Base-by-base conservation (phyloP, 192 early-diverging fungal species). In the Dispira simplex region DNA sequence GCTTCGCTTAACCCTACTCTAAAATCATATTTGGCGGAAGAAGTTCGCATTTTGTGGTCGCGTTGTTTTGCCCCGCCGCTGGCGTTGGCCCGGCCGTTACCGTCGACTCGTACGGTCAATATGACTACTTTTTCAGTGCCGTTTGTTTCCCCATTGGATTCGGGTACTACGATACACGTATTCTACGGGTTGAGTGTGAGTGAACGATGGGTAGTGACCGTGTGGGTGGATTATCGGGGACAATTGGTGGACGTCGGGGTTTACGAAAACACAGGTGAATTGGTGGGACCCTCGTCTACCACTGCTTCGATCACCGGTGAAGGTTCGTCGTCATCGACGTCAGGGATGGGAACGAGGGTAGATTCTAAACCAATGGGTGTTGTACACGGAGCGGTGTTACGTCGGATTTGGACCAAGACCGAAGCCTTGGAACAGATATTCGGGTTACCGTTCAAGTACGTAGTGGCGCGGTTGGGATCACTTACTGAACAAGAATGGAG, bases 61-160 rank as follows among this genome's bases (percentile, higher is more conserved):
- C 59, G 59, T 14, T 32, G 12, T 8, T 62, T 62, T 62, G 44
- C 59, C 59, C 59, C 59, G n/a, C 59, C 59, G 6, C 14, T 62
- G 39, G n/a, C 44, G 11, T 39, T 62, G 44, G 59, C 43, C 44
- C 59, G 59, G 12, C 44, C 59, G 0, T 21, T 25, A 8, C 59
- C 59, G 4, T 23, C 59, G 8, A 43, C 23, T 11, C 59, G 44
- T 16, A 44, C 6, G 16, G 44, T 62, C 44, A 46, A 43, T 16
- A 11, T 62, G 43, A 46, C 13, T 18, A 62, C 10, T 4, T 0
- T 3, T n/a, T 13, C 43, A 13, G 9, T 62, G 12, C 28, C 28
- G 4, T n/a, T 44, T 11, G 59, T 62, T 23, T 62, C 59, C 43
- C 59, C 59, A 10, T n/a, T 62, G 26, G 59, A 62, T 43, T 45